Evolutionary conservation across 768 basidiomycete species (phyloP), one percentile per base, ranked within the genome.

Genomic region (Hemileccinum rubropunctum): DNA sequence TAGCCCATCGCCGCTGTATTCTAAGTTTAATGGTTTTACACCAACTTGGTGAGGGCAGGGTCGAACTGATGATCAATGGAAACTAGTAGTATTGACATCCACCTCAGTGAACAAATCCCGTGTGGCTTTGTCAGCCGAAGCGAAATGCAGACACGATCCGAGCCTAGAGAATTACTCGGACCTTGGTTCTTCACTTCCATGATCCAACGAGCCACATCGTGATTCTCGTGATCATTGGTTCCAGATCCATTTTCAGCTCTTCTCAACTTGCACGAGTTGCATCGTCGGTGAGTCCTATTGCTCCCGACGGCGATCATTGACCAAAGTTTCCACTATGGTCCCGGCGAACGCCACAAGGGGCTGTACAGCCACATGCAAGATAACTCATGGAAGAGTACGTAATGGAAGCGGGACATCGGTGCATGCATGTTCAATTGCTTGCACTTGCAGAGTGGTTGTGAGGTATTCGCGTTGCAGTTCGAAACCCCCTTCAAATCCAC

Each of bases 391-490:
- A 18, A 13, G 18, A 20, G 17, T 35, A 59, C 48, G 55, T 59
- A 50, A 61, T 21, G 18, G 33, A 26, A n/a, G n/a, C 18, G 21
- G 14, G 36, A 26, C 36, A 28, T 50, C 47, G 35, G 35, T 11
- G 35, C 35, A 49, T 53, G 50, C 58, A 44, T 13, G 45, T 41
- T 40, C 44, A n/a, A 52, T 37, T 43, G 21, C 34, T 44, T 48
- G 38, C 30, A 47, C 34, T 44, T 48, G 38, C 30, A 47, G 35
- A 42, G 27, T 12, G 18, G 48, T 45, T 55, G 55, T 64, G 52
- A 56, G 61, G 62, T 45, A 46, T 50, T 54, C 61, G 56, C 62
- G 48, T 62, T 53, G 47, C 53, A 51, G 32, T 34, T 37, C 57
- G 48, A 59, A 51, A 32, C 47, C 42, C 47, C 37, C 44, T 49